Evolutionary conservation across 208 protist species (phyloP).

Genomic region (Spongospora subterranea): DNA sequence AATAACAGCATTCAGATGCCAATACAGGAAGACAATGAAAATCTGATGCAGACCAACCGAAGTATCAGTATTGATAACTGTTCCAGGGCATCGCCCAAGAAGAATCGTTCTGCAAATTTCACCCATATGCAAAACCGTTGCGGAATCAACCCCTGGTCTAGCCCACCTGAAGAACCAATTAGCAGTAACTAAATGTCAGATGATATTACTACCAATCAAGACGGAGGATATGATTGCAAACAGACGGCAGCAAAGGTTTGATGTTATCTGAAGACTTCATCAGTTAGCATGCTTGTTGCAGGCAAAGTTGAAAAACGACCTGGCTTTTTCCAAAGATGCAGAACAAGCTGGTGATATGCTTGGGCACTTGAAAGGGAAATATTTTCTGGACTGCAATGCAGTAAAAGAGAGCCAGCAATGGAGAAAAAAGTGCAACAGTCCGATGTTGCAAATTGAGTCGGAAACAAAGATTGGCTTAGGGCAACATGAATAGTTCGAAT

Average conservation of each 20-base stretch:
- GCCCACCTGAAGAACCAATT: not conserved
- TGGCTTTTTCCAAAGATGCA: constrained; percentile 9
- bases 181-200: not conserved
- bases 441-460: not conserved
- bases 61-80: not conserved
- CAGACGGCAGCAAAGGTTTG: not conserved
- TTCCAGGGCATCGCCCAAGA: not conserved
- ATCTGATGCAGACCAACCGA: not conserved
- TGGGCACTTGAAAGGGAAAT: not conserved
- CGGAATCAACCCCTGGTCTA: constrained; percentile 7
- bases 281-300: not conserved
- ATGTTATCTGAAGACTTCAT: no score
- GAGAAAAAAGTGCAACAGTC: not conserved
- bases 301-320: not conserved
- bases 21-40: not conserved
- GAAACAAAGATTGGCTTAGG: not conserved
- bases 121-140: not conserved
- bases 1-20: constrained; percentile 23
- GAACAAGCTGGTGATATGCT: constrained; percentile 6
- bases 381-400: not conserved
- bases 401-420: not conserved
- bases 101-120: constrained; percentile 24
- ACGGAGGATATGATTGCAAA: not conserved
- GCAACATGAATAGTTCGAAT: not conserved
- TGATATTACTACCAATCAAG: constrained; percentile 27